Percentiles rank a stretch among this genome's conserved stretches.
phyloP scores from a whole-genome alignment of 306 rosid species.

The Astragalus glycyphyllos region DNA sequence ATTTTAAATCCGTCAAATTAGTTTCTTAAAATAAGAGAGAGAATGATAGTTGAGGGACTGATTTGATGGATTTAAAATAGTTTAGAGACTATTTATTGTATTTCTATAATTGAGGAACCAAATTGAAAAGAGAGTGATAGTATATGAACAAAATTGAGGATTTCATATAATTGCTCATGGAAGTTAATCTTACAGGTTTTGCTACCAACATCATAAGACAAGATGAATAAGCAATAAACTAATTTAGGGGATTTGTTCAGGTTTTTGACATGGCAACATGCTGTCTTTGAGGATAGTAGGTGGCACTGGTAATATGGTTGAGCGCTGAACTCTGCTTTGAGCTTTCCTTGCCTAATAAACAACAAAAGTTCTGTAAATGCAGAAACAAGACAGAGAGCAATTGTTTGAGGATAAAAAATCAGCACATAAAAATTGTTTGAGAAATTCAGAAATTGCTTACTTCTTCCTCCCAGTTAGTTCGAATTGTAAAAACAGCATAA shows the following conservation, averaged over 20 bases:
- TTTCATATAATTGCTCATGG: too few relatives aligned
- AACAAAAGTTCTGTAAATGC: not conserved
- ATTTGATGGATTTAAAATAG: too few relatives aligned
- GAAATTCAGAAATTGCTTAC: conserved; percentile 43
- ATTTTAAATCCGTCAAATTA: too few relatives aligned
- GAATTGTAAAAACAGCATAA: conserved; percentile 50
- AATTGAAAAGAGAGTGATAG: too few relatives aligned
- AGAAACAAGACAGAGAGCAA: not conserved
- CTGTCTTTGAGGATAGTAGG: conserved; percentile 9
- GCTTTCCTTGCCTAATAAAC: conserved; percentile 57
- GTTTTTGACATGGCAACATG: conserved; percentile 16
- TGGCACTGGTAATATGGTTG: conserved; percentile 10
- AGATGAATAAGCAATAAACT: conserved; percentile 1
- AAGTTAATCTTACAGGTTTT: too few relatives aligned
- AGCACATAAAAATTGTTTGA: not conserved
- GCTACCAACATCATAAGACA: not conserved
- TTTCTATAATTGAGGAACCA: too few relatives aligned
- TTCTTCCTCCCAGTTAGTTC: conserved; percentile 70
- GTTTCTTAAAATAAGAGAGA: too few relatives aligned
- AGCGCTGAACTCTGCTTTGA: conserved; percentile 42
- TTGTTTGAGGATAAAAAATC: not conserved
- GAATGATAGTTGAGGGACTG: too few relatives aligned
- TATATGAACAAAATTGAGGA: too few relatives aligned
- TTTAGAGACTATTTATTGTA: too few relatives aligned
- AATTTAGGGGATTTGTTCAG: conserved; percentile 31